A percentile compares a stretch with the other conserved stretches of the same genome.
Evolutionary conservation across 1,139 yeast genomes (phyloP).

Genomic region (Spathaspora sp.): DNA sequence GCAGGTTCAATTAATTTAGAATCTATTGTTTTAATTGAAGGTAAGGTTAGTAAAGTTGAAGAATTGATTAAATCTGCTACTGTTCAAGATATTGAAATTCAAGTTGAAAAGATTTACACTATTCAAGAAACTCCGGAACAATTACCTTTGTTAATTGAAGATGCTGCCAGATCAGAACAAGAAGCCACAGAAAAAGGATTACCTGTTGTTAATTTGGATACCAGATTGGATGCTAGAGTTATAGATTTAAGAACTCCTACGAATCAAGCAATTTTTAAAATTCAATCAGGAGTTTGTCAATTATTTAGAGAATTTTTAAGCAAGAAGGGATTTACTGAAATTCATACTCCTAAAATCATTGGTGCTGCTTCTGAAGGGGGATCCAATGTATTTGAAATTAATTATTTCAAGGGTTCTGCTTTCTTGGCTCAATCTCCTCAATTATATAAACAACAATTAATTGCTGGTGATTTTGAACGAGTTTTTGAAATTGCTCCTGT

Average conservation of each 20-base stretch:
- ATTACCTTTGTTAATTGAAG: constrained; percentile 92
- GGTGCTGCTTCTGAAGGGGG: constrained; percentile 99
- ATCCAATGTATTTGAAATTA: constrained; percentile 88
- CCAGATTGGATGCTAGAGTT: constrained; percentile 91
- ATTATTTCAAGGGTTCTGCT: constrained; percentile 90
- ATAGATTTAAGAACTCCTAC: constrained; percentile 96
- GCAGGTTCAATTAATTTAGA: constrained; percentile 82
- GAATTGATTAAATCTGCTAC: constrained; percentile 90
- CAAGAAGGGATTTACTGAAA: constrained; percentile 72
- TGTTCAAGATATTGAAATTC: constrained; percentile 86
- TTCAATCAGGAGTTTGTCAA: constrained; percentile 85
- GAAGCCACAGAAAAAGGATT: constrained; percentile 91
- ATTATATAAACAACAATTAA: constrained; percentile 94
- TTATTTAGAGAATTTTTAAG: constrained; percentile 86
- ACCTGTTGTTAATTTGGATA: constrained; percentile 93
- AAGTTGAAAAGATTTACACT: constrained; percentile 68
- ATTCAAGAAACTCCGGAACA: constrained; percentile 89
- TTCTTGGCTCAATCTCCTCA: constrained; percentile 98
- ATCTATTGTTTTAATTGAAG: constrained; percentile 88
- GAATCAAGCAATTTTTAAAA: constrained; percentile 94
- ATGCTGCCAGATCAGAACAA: constrained; percentile 91
- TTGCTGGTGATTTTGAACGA: constrained; percentile 95
- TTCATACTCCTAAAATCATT: constrained; percentile 92
- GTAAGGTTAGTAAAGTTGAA: constrained; percentile 78
- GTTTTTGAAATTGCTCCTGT: constrained; percentile 98